Evolutionary conservation across 2,329 filamentous ascomycete genomes (phyloP).

Genomic region (Microascus cirrosus): DNA sequence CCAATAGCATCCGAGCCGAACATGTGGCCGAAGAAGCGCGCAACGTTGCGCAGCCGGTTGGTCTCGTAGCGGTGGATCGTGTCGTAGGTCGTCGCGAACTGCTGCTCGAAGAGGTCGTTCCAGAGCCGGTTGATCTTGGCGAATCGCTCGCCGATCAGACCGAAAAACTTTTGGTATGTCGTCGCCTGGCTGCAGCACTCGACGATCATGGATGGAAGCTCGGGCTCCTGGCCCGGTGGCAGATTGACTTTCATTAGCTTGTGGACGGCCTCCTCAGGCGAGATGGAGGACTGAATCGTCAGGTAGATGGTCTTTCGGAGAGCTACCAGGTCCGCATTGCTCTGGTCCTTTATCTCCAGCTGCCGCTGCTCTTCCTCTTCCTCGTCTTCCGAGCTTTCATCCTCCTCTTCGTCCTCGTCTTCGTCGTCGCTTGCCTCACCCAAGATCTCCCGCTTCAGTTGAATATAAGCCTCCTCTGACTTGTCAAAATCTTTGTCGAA

Average conservation of each 20-base stretch:
- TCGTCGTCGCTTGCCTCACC: constrained; percentile 84
- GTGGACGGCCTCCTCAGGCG: constrained; percentile 93
- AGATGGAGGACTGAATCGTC: constrained; percentile 92
- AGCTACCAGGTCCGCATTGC: constrained; percentile 90
- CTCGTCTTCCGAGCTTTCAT: constrained; percentile 56
- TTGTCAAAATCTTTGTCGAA: constrained; percentile 82
- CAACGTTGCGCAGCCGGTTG: constrained; percentile 88
- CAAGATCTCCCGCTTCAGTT: constrained; percentile 83
- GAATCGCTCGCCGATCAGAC: constrained; percentile 86
- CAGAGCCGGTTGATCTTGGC: constrained; percentile 92
- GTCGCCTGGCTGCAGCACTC: constrained; percentile 95
- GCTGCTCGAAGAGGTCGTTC: constrained; percentile 83
- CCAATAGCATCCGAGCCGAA: constrained; percentile 79
- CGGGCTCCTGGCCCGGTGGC: constrained; percentile 74
- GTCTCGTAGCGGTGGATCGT: constrained; percentile 97
- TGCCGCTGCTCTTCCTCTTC: constrained; percentile 70
- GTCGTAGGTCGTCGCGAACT: constrained; percentile 88
- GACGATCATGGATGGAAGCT: constrained; percentile 92
- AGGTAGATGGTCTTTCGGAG: constrained; percentile 90
- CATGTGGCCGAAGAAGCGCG: constrained; percentile 87
- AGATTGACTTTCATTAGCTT: constrained; percentile 93
- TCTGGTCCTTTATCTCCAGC: constrained; percentile 95
- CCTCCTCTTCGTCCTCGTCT: constrained; percentile 45
- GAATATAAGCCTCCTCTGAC: constrained; percentile 82
- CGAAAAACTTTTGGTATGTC: constrained; percentile 96